Percentiles rank a stretch among this genome's conserved stretches.
Conservation (phyloP, 2,329 filamentous ascomycete genomes). For the Exophiala xenobiotica region DNA sequence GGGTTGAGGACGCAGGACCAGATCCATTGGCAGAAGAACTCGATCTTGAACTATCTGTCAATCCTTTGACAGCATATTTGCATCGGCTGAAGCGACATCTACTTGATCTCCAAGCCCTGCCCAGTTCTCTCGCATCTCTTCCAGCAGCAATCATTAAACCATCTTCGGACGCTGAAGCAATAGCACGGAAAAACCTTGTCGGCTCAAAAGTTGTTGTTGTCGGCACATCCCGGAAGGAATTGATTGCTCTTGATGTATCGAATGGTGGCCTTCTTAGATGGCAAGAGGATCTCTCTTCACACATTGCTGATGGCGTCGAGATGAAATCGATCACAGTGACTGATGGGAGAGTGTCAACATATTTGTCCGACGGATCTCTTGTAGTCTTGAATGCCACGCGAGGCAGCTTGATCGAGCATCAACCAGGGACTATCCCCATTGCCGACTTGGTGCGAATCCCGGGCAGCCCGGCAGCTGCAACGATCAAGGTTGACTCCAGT, state of each 20-base stretch:
- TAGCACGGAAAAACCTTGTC: constrained; percentile 70
- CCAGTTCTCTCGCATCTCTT: constrained; percentile 68
- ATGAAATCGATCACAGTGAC: constrained; percentile 67
- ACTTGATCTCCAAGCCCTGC: constrained; percentile 73
- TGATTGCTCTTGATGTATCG: constrained; percentile 77
- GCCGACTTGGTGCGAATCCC: constrained; percentile 24
- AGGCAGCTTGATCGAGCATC: constrained; percentile 40
- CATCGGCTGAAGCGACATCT: constrained; percentile 82
- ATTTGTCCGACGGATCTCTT: constrained; percentile 62
- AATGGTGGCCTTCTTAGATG: constrained; percentile 73
- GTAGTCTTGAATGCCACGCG: constrained; percentile 50
- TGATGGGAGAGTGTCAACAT: constrained; percentile 59
- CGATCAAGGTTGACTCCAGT: constrained; percentile 38
- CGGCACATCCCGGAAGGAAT: constrained; percentile 73
- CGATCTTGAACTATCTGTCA: constrained; percentile 82
- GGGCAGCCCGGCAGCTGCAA: constrained; percentile 26
- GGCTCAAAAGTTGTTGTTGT: constrained; percentile 83
- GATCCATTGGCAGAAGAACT: constrained; percentile 77
- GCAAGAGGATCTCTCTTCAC: constrained; percentile 62
- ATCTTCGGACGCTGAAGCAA: constrained; percentile 14
- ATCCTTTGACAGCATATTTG: constrained; percentile 75
- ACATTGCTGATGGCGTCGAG: constrained; percentile 56
- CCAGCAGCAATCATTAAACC: constrained; percentile 62
- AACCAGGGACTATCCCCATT: constrained; percentile 21
- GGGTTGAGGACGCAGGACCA: constrained; percentile 71